These are phyloP conservation scores for Schrenkiella parvula DNA, from an alignment of 345 rosid genomes.

Conservation along the genomic window DNA sequence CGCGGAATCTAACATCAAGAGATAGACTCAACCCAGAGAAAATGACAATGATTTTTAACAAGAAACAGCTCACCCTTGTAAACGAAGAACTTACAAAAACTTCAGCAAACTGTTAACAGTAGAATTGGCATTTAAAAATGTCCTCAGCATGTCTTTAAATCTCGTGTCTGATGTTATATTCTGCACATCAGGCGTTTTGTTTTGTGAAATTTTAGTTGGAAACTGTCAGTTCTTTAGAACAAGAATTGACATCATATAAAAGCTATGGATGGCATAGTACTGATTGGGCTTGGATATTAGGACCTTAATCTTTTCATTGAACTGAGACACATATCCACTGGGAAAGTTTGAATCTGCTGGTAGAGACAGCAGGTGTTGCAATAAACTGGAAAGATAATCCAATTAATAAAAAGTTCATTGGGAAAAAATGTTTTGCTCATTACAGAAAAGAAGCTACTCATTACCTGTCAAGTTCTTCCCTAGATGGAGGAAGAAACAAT, in stretches of 20 bases:
- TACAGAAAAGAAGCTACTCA: constrained; percentile 16
- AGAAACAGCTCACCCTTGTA: constrained; percentile 11
- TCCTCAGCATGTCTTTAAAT: constrained; percentile 57
- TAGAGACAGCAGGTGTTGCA: constrained; percentile 70
- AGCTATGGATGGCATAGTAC: not conserved
- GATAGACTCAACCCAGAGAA: constrained; percentile 17
- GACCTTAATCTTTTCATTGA: constrained; percentile 72
- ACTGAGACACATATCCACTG: constrained; percentile 52
- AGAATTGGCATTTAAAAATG: constrained; percentile 44
- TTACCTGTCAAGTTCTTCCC: constrained; percentile 66
- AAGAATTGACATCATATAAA: not conserved
- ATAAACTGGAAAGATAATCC: constrained; percentile 49
- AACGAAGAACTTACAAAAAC: constrained; percentile 59
- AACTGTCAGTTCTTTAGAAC: constrained; percentile 4
- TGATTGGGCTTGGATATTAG: constrained; percentile 34
- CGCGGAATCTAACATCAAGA: constrained; percentile 55
- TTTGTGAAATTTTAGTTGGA: not conserved
- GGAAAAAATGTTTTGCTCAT: not conserved
- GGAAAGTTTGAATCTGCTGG: constrained; percentile 67
- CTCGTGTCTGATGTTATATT: constrained; percentile 54
- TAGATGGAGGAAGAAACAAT: constrained; percentile 75
- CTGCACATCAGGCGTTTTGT: constrained; percentile 33
- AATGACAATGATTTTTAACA: not conserved
- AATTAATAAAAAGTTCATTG: constrained; percentile 1
- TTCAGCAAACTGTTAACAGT: constrained; percentile 57